Base-by-base conservation (phyloP, 2,329 filamentous ascomycete species). In the Huntiella bhutanensis region DNA sequence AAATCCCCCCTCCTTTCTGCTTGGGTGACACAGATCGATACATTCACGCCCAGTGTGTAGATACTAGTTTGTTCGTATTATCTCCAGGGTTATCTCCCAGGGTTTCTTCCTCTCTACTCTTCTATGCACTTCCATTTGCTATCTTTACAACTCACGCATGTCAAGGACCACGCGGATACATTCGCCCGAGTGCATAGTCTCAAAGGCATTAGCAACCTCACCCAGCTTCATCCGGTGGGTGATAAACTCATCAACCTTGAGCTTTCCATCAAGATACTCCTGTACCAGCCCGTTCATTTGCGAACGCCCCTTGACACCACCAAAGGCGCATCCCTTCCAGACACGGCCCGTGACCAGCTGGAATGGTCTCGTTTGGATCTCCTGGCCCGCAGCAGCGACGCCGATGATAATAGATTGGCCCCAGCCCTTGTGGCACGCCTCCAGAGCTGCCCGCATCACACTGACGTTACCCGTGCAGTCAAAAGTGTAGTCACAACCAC, bases 181-280 rank as follows among this genome's bases (percentile, higher is more conserved):
- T 64, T 96, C 87, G 49, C 91, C 91, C 51, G 77, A 73, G 72
- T 95, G 92, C 91, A 98, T 98, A 55, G 81, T 77, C 53, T 85
- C 75, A 58, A 94, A 98, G 15, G 86, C 88, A 44, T 71, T 68
- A 71, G 96, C 96, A 64, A 98, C 93, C 57, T 82, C 76, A 51
- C 67, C 66, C 39, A 98, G 69, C 3, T 71, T 73, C 68, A 93
- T 84, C 56, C 87, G 78, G 69, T 98, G 91, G 32, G 91, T 98
- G 67, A 98, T 96, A 70, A 96, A 96, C 69, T 98, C 91, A 61
- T 96, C 88, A 40, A 96, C 91, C 78, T 95, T 96, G 60, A 98
- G 79, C 59, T 81, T 75, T 56, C 87, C 87, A 45, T 73, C 73
- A 62, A 92, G 71, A 67, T 98, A 98, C 64, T 96, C 88, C 54